Percentiles rank a stretch among this genome's conserved stretches.
phyloP scores from a whole-genome alignment of 495 filamentous ascomycete species.

The Viridothelium virens region DNA sequence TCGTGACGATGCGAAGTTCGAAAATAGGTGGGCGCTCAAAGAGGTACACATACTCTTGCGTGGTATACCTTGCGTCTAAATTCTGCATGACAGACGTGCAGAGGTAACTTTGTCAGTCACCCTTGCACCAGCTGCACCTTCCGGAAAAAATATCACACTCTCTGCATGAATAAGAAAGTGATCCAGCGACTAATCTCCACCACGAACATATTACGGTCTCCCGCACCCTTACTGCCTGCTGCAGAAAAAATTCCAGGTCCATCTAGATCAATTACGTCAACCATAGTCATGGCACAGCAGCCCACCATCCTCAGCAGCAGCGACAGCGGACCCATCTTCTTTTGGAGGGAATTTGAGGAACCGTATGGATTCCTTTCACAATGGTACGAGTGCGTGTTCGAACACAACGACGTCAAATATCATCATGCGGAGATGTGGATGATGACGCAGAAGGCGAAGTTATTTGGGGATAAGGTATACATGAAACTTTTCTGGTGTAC shows the following conservation, averaged over 20 bases:
- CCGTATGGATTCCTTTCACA: constrained; percentile 33
- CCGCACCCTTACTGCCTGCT: background rate
- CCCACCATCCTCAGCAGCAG: constrained; percentile 13
- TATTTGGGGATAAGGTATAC: constrained; percentile 34
- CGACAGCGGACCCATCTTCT: constrained; percentile 23
- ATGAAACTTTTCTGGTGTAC: background rate
- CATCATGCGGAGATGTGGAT: constrained; percentile 38
- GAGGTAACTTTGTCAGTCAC: background rate
- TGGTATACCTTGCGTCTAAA: no score
- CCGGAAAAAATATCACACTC: background rate
- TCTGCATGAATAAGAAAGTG: background rate
- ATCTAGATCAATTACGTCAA: constrained; percentile 2
- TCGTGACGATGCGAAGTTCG: no score
- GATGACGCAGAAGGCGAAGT: constrained; percentile 36
- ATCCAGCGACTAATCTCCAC: background rate
- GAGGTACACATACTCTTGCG: no score
- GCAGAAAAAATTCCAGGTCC: background rate
- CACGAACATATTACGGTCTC: background rate
- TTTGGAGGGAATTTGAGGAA: constrained; percentile 32
- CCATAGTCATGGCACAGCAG: constrained; percentile 9
- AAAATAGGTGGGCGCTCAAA: no score
- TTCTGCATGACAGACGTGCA: background rate
- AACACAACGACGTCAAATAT: constrained; percentile 30
- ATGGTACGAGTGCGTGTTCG: constrained; percentile 32
- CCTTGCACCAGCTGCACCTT: background rate